Base-by-base conservation (phyloP, 306 rosid genomes). In the Vigna nakashimae region DNA sequence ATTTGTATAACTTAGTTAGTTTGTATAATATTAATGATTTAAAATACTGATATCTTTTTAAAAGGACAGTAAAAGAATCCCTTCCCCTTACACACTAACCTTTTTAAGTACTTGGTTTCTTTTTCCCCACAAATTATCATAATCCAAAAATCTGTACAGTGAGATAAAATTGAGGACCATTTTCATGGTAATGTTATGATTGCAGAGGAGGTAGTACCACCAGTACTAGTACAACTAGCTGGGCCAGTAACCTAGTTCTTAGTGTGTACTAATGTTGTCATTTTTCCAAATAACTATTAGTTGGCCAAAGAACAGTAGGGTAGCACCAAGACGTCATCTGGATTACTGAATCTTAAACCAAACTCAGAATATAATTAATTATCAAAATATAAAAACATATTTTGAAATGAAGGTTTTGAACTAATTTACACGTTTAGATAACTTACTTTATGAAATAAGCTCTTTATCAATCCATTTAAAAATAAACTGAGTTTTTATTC, bases 161-260 rank as follows among this genome's bases (percentile, higher is more conserved):
- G 26, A 10, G 82, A 59, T 58, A 24, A 78, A 70, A 50, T 58
- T 48, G 26, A 58, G 82, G 71, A 58, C 53, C 63, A 76, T 62
- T 65, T 36, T 3, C 30, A 53, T 62, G 78, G 81, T 69, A 73
- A 53, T 20, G 7, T 50, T 32, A 52, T 82, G 10, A 76, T 69
- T 42, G 38, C 65, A 73, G 17, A 50, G 56, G 17, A 51, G 40
- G 40, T 34, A 52, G 69, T 5, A 34, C 7, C 48, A 38, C 28
- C 6, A 38, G 71, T 59, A 12, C 51, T 16, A 50, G 64, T 9
- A 57, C 68, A 15, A 17, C 55, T 17, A 38, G 71, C 36, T 62
- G 79, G 70, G 45, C 38, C 71, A 65, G 12, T 28, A 17, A 52
- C 77, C 50, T 56, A 64, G 59, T 18, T 28, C 46, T 52, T 32